phyloP scores from a whole-genome alignment of 306 rosid species.

The Astragalus glycyphyllos region DNA sequence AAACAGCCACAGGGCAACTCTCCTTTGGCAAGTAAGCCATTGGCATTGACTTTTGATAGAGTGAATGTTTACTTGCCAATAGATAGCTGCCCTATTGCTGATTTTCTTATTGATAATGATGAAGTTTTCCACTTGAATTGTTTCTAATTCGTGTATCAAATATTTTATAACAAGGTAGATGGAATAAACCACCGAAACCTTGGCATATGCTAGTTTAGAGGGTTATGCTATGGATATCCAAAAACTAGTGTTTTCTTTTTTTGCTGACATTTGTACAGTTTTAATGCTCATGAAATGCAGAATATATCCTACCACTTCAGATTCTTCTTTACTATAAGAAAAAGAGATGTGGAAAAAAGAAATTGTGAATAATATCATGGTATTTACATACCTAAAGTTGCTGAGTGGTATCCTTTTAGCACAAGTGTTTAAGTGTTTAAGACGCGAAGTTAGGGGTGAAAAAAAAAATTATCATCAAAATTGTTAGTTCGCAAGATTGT shows the following conservation, averaged over 20 bases:
- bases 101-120: too few relatives aligned
- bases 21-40: constrained; percentile 66
- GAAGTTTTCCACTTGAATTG: too few relatives aligned
- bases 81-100: too few relatives aligned
- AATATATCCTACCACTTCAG: constrained; percentile 21
- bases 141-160: too few relatives aligned
- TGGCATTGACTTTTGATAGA: neutral
- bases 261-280: too few relatives aligned
- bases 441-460: too few relatives aligned
- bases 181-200: constrained; percentile 40
- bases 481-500: too few relatives aligned
- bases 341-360: constrained; percentile 41
- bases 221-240: constrained; percentile 39
- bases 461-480: too few relatives aligned
- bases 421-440: too few relatives aligned
- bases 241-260: too few relatives aligned
- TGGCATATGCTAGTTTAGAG: constrained; percentile 39
- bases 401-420: constrained; percentile 23
- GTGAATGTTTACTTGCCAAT: constrained; percentile 45
- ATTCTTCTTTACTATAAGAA: constrained; percentile 6
- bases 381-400: constrained; percentile 4
- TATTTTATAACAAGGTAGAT: too few relatives aligned
- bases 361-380: constrained; percentile 24
- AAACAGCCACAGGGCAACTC: constrained; percentile 64
- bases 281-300: too few relatives aligned